Conservation (phyloP, 2,329 filamentous ascomycete species). For the Xylariaceae sp. region DNA sequence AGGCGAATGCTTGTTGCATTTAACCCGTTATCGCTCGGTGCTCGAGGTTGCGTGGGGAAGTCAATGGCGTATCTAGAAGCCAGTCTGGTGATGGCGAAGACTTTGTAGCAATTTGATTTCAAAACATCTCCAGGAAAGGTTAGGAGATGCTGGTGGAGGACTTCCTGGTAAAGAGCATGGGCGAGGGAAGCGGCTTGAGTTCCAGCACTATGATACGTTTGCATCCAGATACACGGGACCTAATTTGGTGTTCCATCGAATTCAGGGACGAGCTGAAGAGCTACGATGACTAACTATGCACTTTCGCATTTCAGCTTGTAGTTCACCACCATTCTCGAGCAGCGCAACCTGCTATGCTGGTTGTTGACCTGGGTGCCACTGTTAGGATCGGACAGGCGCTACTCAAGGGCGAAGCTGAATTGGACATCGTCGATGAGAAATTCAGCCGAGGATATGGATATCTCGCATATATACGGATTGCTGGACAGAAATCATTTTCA, state of each 20-base stretch:
- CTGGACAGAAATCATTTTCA: too few relatives aligned
- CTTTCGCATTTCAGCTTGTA: too few relatives aligned
- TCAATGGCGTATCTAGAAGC: slow-evolving; percentile 4
- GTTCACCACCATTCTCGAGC: too few relatives aligned
- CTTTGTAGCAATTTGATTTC: slow-evolving; percentile 7
- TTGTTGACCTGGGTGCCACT: too few relatives aligned
- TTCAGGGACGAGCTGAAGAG: too few relatives aligned
- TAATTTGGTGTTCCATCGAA: slow-evolving; percentile 10
- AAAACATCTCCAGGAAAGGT: background rate
- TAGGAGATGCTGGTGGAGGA: slow-evolving; percentile 4
- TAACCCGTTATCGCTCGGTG: slow-evolving; percentile 2
- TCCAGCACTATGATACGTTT: slow-evolving; percentile 12
- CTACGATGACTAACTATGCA: too few relatives aligned
- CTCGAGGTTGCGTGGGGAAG: slow-evolving; percentile 3
- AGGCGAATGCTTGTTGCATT: slow-evolving; percentile 1
- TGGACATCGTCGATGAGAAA: too few relatives aligned
- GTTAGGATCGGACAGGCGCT: too few relatives aligned
- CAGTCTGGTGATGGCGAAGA: slow-evolving; percentile 4
- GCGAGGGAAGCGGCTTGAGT: slow-evolving; percentile 5
- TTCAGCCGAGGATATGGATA: too few relatives aligned
- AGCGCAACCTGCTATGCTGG: too few relatives aligned
- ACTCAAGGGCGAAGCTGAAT: too few relatives aligned
- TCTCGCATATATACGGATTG: too few relatives aligned
- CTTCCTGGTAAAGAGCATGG: background rate
- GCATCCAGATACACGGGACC: slow-evolving; percentile 9